These are phyloP conservation scores for Lactifluus rugatus DNA, from an alignment of 768 basidiomycete species.

Conservation along the genomic window DNA sequence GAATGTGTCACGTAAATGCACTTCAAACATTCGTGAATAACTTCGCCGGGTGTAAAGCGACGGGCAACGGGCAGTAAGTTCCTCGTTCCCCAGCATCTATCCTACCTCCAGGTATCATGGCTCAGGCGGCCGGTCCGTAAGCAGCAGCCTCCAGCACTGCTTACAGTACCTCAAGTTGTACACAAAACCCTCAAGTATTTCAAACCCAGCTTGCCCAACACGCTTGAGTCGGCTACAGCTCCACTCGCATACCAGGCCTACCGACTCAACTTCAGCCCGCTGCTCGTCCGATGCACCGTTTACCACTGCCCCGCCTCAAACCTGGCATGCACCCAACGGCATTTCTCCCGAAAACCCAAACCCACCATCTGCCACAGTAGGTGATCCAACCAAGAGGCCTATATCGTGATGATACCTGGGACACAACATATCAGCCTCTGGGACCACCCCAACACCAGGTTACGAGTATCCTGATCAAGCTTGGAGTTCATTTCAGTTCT, in stretches of 20 bases:
- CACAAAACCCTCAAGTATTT: constrained; percentile 12
- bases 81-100: constrained; percentile 5
- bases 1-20: constrained; percentile 60
- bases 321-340: constrained; percentile 53
- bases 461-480: constrained; percentile 54
- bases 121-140: constrained; percentile 14
- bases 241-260: constrained; percentile 26
- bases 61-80: constrained; percentile 59
- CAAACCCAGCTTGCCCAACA: constrained; percentile 12
- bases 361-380: constrained; percentile 37
- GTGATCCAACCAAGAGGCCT: constrained; percentile 20
- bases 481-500: constrained; percentile 41
- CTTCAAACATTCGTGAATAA: constrained; percentile 68
- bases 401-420: constrained; percentile 35
- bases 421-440: constrained; percentile 39
- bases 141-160: constrained; percentile 16
- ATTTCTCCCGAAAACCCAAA: constrained; percentile 61
- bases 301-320: constrained; percentile 44
- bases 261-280: constrained; percentile 32
- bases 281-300: constrained; percentile 36
- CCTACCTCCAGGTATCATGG: constrained; percentile 2
- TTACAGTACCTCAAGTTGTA: constrained; percentile 18
- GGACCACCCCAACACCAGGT: constrained; percentile 32
- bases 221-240: constrained; percentile 21
- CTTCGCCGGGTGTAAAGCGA: constrained; percentile 77